phyloP scores from a whole-genome alignment of 2,329 filamentous ascomycete genomes.

The Xylariaceae sp. region DNA sequence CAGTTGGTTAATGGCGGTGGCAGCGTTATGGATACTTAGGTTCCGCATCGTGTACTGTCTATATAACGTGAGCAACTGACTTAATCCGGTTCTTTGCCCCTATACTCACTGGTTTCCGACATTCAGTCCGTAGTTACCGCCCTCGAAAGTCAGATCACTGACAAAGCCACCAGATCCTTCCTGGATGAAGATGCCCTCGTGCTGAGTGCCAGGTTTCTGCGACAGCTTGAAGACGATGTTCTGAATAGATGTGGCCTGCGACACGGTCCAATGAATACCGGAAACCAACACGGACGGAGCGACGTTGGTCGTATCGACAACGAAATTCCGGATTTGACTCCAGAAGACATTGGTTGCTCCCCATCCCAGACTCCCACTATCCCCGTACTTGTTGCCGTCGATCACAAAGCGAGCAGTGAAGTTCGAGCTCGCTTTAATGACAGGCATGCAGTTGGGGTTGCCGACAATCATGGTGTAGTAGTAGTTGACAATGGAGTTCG shows the following conservation, averaged over 20 bases:
- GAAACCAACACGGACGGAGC: constrained; percentile 48
- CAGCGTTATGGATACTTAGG: constrained; percentile 64
- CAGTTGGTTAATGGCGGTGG: constrained; percentile 70
- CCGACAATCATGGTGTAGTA: constrained; percentile 75
- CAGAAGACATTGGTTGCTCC: constrained; percentile 62
- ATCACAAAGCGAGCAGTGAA: constrained; percentile 54
- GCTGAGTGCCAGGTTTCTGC: constrained; percentile 47
- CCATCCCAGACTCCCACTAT: constrained; percentile 46
- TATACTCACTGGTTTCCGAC: constrained; percentile 51
- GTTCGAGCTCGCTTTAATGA: constrained; percentile 54
- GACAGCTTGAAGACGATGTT: constrained; percentile 61
- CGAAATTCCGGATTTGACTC: constrained; percentile 59
- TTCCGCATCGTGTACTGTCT: constrained; percentile 74
- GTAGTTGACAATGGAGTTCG: constrained; percentile 69
- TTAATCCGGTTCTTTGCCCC: no score
- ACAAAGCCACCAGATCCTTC: constrained; percentile 68
- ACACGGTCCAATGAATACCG: constrained; percentile 70
- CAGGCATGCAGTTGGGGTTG: constrained; percentile 48
- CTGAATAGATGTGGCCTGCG: constrained; percentile 63
- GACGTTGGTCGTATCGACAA: constrained; percentile 57
- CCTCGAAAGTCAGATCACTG: constrained; percentile 71
- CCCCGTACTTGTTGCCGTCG: constrained; percentile 51
- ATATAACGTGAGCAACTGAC: constrained; percentile 53
- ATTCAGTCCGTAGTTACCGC: constrained; percentile 68
- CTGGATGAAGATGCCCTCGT: constrained; percentile 64